phyloP scores from a whole-genome alignment of 176 grass and related monocot species.

The Carex parvula region DNA sequence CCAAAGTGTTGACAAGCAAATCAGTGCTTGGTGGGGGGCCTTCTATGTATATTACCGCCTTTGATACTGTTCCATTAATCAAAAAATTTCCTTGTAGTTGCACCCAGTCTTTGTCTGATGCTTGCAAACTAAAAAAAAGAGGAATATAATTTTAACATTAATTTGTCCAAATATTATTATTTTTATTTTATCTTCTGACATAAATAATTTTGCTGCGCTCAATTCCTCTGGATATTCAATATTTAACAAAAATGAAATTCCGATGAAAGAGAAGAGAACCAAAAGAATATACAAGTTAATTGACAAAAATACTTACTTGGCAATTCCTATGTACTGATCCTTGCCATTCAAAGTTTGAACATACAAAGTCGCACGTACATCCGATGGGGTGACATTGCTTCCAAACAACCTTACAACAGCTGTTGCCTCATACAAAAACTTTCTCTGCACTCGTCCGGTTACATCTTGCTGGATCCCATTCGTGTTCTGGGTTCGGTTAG shows the following conservation, averaged over 20 bases:
- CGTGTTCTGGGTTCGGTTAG: constrained; percentile 57
- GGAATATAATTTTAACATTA: background rate
- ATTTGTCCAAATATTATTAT: background rate
- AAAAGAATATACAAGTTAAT: background rate
- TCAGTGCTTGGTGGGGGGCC: constrained; percentile 58
- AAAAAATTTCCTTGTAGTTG: constrained; percentile 80
- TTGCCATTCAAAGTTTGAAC: constrained; percentile 55
- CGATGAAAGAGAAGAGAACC: background rate
- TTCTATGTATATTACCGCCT: constrained; percentile 69
- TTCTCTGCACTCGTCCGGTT: constrained; percentile 61
- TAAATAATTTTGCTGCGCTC: background rate
- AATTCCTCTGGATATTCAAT: too few relatives aligned
- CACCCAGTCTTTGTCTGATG: constrained; percentile 71
- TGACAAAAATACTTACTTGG: constrained; percentile 35
- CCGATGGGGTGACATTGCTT: constrained; percentile 30
- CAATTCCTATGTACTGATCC: constrained; percentile 74
- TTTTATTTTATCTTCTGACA: background rate
- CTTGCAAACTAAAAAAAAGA: constrained; percentile 42
- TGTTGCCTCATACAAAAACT: constrained; percentile 50
- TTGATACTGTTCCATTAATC: constrained; percentile 52
- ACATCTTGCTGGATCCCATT: constrained; percentile 88
- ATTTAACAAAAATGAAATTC: background rate
- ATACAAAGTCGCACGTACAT: constrained; percentile 54
- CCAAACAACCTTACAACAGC: constrained; percentile 55
- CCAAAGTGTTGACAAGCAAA: constrained; percentile 63